phyloP scores from a whole-genome alignment of 2,329 filamentous ascomycete species.

The Hymenoscyphus fructigenus region DNA sequence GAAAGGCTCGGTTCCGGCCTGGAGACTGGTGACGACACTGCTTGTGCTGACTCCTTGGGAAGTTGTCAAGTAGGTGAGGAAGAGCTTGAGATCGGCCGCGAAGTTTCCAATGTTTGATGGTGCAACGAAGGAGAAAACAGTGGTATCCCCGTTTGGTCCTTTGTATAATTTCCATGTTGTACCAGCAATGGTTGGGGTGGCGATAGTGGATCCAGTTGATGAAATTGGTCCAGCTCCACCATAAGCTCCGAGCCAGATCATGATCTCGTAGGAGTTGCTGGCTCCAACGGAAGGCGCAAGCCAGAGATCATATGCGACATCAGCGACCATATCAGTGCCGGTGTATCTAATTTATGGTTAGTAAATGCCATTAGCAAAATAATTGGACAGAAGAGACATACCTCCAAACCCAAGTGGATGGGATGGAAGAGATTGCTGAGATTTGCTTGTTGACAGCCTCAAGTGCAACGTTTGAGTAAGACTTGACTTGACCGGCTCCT shows the following conservation, averaged over 20 bases:
- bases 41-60: conserved; percentile 47
- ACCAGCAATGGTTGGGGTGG: conserved; percentile 53
- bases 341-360: conserved; percentile 41
- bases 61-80: conserved; percentile 53
- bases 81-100: conserved; percentile 55
- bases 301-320: conserved; percentile 64
- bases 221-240: conserved; percentile 58
- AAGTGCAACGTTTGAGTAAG: conserved; percentile 42
- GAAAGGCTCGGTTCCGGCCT: conserved; percentile 57
- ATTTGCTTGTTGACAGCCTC: conserved; percentile 41
- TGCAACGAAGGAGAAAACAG: conserved; percentile 60
- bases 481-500: conserved; percentile 40
- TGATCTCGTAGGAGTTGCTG: conserved; percentile 56
- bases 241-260: conserved; percentile 61
- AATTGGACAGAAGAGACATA: conserved; percentile 29
- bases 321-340: conserved; percentile 49
- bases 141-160: conserved; percentile 56
- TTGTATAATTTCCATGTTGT: conserved; percentile 55
- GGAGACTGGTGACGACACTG: conserved; percentile 53
- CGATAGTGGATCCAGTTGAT: conserved; percentile 51
- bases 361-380: not conserved
- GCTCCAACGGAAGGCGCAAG: conserved; percentile 46
- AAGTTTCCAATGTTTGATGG: conserved; percentile 48
- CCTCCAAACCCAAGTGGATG: conserved; percentile 42
- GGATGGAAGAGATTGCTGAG: conserved; percentile 39